A percentile compares a stretch with the other conserved stretches of the same genome.
These are phyloP conservation scores for Thecaphora frezii DNA, from an alignment of 1,284 basidiomycete genomes.

Conservation along the genomic window DNA sequence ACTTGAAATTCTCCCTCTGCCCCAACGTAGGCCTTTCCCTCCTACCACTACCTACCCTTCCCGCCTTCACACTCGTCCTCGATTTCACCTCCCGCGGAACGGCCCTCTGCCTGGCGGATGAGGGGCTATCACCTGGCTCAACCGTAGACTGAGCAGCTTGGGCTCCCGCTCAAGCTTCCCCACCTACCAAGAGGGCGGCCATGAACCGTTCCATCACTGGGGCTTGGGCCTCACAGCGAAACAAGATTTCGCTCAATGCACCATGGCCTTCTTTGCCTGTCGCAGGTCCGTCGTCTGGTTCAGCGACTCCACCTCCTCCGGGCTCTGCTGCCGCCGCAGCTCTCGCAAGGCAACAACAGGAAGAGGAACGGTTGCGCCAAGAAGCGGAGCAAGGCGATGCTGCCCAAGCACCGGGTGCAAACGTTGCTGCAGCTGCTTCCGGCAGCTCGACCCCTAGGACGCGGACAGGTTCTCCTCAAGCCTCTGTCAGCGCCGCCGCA, in stretches of 20 bases:
- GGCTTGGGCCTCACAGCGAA: conserved; percentile 46
- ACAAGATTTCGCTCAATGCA: conserved; percentile 46
- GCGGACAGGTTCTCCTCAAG: conserved; percentile 24
- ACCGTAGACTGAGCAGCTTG: background rate
- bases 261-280: conserved; percentile 20
- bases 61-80: too few species aligned
- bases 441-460: conserved; percentile 27
- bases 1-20: too few species aligned
- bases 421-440: conserved; percentile 12
- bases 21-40: too few species aligned
- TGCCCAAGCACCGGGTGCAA: conserved; percentile 10
- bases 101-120: background rate
- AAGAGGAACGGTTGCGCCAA: conserved; percentile 6
- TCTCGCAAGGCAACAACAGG: conserved; percentile 8
- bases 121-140: background rate
- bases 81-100: background rate
- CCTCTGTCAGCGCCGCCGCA: conserved; percentile 8
- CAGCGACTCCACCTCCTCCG: conserved; percentile 36
- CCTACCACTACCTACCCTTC: background rate
- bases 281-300: conserved; percentile 8
- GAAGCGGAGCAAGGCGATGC: conserved; percentile 20
- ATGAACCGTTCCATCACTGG: conserved; percentile 55
- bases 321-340: conserved; percentile 46
- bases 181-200: conserved; percentile 2
- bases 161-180: background rate